Evolutionary conservation across 306 rosid species (phyloP).

Genomic region (Nissolia schottii): DNA sequence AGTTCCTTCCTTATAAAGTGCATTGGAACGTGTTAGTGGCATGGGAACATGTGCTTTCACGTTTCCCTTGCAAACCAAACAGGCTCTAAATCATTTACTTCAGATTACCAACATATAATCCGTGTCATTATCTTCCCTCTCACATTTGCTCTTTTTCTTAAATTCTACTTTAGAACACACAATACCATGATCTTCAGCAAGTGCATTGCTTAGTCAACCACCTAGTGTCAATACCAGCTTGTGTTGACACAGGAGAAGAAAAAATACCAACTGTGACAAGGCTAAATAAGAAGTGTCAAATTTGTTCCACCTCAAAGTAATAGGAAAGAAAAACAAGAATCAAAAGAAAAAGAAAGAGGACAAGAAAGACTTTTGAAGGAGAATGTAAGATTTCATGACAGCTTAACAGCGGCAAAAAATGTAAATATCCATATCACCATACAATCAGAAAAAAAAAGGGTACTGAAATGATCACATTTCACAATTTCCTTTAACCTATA

Average conservation of each 20-base stretch:
- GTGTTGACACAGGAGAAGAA: neutral
- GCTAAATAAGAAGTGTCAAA: neutral
- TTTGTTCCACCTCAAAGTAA: neutral
- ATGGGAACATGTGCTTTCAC: too few species aligned
- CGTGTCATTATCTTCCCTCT: neutral
- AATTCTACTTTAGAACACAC: neutral
- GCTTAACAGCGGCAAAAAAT: neutral
- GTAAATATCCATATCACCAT: neutral
- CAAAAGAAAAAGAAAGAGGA: neutral
- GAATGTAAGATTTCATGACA: neutral
- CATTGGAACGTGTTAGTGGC: too few species aligned
- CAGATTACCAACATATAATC: neutral
- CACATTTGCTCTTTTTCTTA: neutral
- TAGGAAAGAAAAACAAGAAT: neutral
- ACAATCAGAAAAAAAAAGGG: neutral
- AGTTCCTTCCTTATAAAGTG: too few species aligned
- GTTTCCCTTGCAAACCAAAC: too few species aligned
- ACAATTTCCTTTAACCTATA: constrained; percentile 12
- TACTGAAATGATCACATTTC: neutral
- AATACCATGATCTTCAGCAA: neutral
- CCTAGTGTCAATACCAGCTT: neutral
- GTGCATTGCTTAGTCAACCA: neutral
- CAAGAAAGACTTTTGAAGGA: neutral
- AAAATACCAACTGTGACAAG: neutral
- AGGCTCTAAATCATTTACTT: neutral